Percentiles rank a stretch among this genome's conserved stretches.
Evolutionary conservation across 306 rosid species (phyloP).

Genomic region (Dalbergia cultrata): DNA sequence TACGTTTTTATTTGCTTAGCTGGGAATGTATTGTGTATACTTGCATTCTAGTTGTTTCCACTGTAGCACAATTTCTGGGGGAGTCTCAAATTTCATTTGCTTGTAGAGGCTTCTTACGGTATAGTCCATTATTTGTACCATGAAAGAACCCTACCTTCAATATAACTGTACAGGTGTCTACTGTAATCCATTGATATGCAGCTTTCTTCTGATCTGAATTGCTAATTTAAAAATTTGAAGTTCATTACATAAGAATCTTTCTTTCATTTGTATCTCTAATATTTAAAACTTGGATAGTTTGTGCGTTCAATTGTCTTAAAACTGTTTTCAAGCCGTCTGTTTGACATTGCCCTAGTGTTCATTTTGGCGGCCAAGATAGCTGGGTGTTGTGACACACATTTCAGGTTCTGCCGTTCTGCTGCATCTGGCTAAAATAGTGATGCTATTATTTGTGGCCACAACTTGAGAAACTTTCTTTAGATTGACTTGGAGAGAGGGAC

Average conservation of each 20-base stretch:
- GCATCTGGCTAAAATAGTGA: slow-evolving; percentile 38
- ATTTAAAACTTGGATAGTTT: neutral
- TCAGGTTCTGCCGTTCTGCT: slow-evolving; percentile 36
- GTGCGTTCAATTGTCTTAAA: neutral
- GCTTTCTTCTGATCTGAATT: neutral
- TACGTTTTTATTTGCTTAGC: neutral
- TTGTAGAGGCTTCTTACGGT: slow-evolving; percentile 5
- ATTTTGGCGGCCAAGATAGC: slow-evolving; percentile 33
- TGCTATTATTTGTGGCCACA: slow-evolving; percentile 37
- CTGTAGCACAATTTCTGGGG: neutral
- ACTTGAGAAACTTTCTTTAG: slow-evolving; percentile 36
- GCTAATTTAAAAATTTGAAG: neutral
- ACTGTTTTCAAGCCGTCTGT: neutral
- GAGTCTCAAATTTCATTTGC: neutral
- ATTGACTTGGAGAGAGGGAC: slow-evolving; percentile 39
- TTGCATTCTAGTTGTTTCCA: slow-evolving; percentile 32
- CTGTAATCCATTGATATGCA: slow-evolving; percentile 8
- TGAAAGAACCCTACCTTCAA: neutral
- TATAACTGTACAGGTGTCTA: slow-evolving; percentile 1
- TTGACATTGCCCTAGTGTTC: slow-evolving; percentile 24
- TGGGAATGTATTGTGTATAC: neutral
- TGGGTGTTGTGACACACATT: slow-evolving; percentile 33
- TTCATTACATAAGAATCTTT: neutral
- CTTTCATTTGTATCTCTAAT: neutral
- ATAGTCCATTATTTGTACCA: neutral